These are phyloP conservation scores for Trypanosoma vivax DNA, from an alignment of 208 protist species.

Conservation along the genomic window DNA sequence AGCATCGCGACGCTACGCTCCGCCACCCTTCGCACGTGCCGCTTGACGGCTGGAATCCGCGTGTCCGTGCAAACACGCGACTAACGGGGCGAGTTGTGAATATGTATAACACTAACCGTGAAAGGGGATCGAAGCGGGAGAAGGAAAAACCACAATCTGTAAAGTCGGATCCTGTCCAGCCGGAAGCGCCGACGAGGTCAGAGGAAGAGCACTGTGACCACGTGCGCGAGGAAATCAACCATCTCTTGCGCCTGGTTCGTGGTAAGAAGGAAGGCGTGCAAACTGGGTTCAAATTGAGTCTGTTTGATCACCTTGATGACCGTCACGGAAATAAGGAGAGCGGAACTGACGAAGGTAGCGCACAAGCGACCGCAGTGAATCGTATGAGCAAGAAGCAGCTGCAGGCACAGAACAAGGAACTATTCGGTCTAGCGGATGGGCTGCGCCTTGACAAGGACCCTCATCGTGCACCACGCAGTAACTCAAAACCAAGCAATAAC, in stretches of 20 bases:
- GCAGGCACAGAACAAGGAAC: constrained; percentile 39
- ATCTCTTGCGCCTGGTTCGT: constrained; percentile 43
- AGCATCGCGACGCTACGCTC: constrained; percentile 45
- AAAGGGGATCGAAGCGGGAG: not conserved
- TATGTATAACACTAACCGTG: constrained; percentile 29
- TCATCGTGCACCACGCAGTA: not conserved
- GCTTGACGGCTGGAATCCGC: constrained; percentile 35
- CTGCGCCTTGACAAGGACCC: constrained; percentile 11
- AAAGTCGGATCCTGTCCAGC: no score
- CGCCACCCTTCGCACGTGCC: constrained; percentile 25
- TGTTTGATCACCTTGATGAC: constrained; percentile 40
- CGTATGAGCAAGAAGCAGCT: constrained; percentile 30
- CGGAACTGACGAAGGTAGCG: not conserved
- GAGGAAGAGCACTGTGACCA: no score
- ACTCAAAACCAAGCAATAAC: constrained; percentile 15
- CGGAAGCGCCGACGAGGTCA: no score
- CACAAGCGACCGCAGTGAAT: not conserved
- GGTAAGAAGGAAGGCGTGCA: constrained; percentile 1
- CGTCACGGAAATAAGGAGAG: not conserved
- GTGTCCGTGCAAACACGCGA: constrained; percentile 13
- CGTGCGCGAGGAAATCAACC: constrained; percentile 41
- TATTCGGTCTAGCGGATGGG: constrained; percentile 45
- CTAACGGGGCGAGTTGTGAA: constrained; percentile 52
- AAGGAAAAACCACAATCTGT: not conserved
- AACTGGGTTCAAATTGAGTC: constrained; percentile 29